A percentile compares a stretch with the other conserved stretches of the same genome.
Evolutionary conservation across 139 green algal genomes (phyloP).

Genomic region (Chlamydomonas schloesseri): DNA sequence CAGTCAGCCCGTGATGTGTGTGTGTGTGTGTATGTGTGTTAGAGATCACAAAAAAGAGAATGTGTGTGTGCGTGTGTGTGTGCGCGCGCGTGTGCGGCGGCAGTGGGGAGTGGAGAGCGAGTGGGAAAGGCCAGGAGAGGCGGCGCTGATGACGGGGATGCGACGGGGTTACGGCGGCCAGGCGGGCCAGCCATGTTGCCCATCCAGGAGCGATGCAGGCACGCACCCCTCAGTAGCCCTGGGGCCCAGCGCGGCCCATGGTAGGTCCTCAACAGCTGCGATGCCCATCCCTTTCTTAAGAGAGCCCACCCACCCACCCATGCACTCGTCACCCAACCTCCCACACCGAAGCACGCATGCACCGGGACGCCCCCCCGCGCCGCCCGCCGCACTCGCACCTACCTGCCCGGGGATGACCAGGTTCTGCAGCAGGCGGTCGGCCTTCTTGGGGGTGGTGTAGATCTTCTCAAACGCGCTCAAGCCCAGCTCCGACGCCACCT

Average conservation of each 20-base stretch:
- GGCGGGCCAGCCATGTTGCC: too few species aligned
- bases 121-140: neutral
- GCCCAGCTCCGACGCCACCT: neutral
- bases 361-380: neutral
- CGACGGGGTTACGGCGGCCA: too few species aligned
- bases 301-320: too few species aligned
- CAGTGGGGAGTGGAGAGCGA: too few species aligned
- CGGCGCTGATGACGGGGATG: too few species aligned
- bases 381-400: neutral
- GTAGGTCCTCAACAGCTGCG: too few species aligned
- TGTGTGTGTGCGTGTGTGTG: too few species aligned
- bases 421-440: conserved; percentile 22
- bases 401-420: conserved; percentile 13
- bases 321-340: too few species aligned
- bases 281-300: too few species aligned
- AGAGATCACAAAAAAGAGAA: neutral
- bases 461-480: neutral
- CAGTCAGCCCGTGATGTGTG: neutral
- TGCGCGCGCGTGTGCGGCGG: neutral
- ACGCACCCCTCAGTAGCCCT: too few species aligned
- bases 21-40: neutral
- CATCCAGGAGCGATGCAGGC: too few species aligned
- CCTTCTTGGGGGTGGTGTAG: neutral
- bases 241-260: too few species aligned
- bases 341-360: neutral